Evolutionary conservation across 805 yeast species (phyloP), one percentile per base, ranked within the genome.

Genomic region (Monosporozyma unispora): DNA sequence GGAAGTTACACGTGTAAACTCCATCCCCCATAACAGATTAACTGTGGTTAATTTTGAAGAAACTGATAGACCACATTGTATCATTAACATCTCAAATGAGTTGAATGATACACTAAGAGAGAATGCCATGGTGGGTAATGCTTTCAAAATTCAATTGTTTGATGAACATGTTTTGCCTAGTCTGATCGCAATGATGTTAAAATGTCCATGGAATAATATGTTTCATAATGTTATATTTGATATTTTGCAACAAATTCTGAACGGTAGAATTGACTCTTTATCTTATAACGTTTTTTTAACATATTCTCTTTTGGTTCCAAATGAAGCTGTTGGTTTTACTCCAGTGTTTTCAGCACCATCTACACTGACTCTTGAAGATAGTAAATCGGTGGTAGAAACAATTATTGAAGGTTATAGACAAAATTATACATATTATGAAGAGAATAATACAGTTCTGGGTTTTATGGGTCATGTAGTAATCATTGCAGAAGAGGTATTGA

Each of bases 141-240:
- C 73, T 54, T 79, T 90, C 61, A 93, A 93, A 66, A 85, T 88
- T 45, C 82, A 87, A 48, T 71, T 93, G 21, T 78, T 81, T 51
- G 96, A 93, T 61, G 81, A 80, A 64, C 75, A 77, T 33, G 80
- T 88, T 51, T 74, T 90, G 29, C 70, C 79, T 19, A 76, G 79
- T 21, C 81, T 90, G n/a, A 69, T 89, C 23, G 68, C 76, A 25
- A 80, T 85, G 75, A 87, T 93, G 61, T 82, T 90, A 66, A 71
- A 76, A 52, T 88, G 82, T 66, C 96, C 98, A 6, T 93, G 98
- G 98, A 93, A 93, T 66, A 93, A 93, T 63, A 93, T 93, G 62
- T 77, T 93, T 73, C 99, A 93, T 67, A 93, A 91, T 61, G 99
- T 93, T 50, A 96, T 93, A 8, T 93, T 91, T 73, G 99, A 93